phyloP scores from a whole-genome alignment of 352 stramenopile genomes.

The Nothophytophthora sp. region DNA sequence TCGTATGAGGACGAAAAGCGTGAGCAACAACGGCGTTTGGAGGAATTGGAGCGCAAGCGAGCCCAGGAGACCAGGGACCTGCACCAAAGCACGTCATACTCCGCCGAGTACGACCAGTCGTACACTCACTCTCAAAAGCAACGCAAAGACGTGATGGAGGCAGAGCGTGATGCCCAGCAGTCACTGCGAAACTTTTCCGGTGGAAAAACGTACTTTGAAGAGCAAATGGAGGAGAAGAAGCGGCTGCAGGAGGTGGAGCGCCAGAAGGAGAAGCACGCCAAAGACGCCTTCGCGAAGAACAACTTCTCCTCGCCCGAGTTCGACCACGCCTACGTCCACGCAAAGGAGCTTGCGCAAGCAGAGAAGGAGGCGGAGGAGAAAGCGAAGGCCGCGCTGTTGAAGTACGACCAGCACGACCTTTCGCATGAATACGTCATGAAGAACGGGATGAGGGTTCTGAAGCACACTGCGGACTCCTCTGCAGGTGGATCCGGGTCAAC shows the following conservation, averaged over 20 bases:
- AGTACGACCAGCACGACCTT: conserved; percentile 60
- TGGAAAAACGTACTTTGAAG: conserved; percentile 61
- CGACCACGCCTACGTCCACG: conserved; percentile 53
- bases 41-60: conserved; percentile 12
- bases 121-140: conserved; percentile 57
- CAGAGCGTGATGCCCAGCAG: conserved; percentile 42
- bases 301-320: conserved; percentile 53
- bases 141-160: conserved; percentile 38
- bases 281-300: conserved; percentile 42
- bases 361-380: conserved; percentile 61
- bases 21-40: too few species aligned
- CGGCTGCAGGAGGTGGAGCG: conserved; percentile 48
- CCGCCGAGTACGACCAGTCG: conserved; percentile 45
- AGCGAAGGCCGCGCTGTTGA: conserved; percentile 48
- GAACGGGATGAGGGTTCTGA: conserved; percentile 55
- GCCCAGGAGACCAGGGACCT: conserved; percentile 1
- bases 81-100: too few species aligned
- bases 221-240: conserved; percentile 65
- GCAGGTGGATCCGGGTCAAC: too few species aligned
- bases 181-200: conserved; percentile 34
- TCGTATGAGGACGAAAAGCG: too few species aligned
- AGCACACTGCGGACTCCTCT: too few species aligned
- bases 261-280: conserved; percentile 38
- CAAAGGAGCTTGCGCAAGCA: conserved; percentile 49
- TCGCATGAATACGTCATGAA: conserved; percentile 63